Conservation (phyloP, 2,329 filamentous ascomycete genomes). For the Periglandula ipomoeae region DNA sequence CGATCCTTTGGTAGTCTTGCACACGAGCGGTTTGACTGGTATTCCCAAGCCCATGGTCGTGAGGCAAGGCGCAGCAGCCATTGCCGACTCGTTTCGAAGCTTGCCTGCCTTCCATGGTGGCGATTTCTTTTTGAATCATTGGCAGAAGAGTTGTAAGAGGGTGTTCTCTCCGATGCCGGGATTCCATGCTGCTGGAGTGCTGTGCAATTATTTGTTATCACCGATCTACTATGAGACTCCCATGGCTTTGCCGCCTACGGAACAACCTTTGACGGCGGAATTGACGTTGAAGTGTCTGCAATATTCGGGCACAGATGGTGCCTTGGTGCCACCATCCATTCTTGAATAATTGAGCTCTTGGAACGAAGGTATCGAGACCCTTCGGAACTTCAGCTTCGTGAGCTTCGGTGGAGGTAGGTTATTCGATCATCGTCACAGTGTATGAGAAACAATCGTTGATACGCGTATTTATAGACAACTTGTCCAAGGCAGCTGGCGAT, state of each 20-base stretch:
- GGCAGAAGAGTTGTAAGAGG: background rate
- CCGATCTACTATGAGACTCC: slow-evolving; percentile 21
- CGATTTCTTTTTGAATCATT: background rate
- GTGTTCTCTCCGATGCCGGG: slow-evolving; percentile 22
- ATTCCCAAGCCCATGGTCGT: slow-evolving; percentile 26
- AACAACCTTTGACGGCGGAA: slow-evolving; percentile 25
- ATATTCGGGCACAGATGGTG: slow-evolving; percentile 17
- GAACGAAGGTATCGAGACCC: slow-evolving; percentile 17
- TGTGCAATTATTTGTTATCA: slow-evolving; percentile 8
- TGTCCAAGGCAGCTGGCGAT: slow-evolving; percentile 28
- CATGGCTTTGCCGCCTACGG: slow-evolving; percentile 19
- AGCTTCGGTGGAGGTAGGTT: slow-evolving; percentile 28
- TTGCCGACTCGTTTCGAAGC: slow-evolving; percentile 22
- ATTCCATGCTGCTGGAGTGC: slow-evolving; percentile 28
- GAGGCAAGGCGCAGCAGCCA: slow-evolving; percentile 27
- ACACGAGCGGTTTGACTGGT: slow-evolving; percentile 11
- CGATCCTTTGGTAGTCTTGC: slow-evolving; percentile 9
- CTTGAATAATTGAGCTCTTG: slow-evolving; percentile 32
- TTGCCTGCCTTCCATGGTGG: slow-evolving; percentile 9
- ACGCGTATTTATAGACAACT: slow-evolving; percentile 20
- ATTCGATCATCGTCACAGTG: background rate
- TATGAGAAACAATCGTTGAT: slow-evolving; percentile 1
- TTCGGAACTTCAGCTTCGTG: slow-evolving; percentile 26
- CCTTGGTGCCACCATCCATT: slow-evolving; percentile 29
- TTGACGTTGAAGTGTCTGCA: slow-evolving; percentile 22